Evolutionary conservation across 2,329 filamentous ascomycete genomes (phyloP), one percentile per base, ranked within the genome.

Genomic region (Stachybotrys echinatus): DNA sequence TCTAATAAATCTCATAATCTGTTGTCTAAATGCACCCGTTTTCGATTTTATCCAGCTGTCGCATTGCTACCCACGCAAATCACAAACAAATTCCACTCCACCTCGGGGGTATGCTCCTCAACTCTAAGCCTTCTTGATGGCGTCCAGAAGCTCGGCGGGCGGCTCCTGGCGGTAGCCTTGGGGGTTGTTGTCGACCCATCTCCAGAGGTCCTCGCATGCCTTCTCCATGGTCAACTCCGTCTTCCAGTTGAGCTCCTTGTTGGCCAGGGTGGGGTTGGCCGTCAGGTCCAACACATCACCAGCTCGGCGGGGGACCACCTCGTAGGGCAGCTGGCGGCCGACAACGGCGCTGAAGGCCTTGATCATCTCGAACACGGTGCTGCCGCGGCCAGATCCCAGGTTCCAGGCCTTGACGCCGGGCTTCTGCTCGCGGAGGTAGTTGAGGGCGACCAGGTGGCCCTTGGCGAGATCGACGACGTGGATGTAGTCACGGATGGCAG

Each of bases 381-480:
- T 95, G 59, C 94, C 94, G 60, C 87, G 89, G 54, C 94, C 94
- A 1, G 92, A 96, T 51, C 95, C 95, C 58, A 99, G 70, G 73
- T 99, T 99, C 92, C 92, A 99, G 50, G 91, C 92, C 67, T 89
- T 88, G 58, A 96, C 88, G 50, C 94, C 94, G 18, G 94, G 92
- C 62, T 90, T 81, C 59, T 92, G 75, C 57, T 88, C 80, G 60
- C 88, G 87, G 47, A 96, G 85, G 74, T 95, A 89, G 74, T 94
- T 91, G 59, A 99, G 85, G 20, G 95, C 94, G 52, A 89, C 82
- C 51, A 96, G 76, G 69, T 96, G 92, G 54, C 92, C 92, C 55
- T 81, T 81, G 43, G 92, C 89, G 21, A 96, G 84, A 65, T 96
- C 92, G 55, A 95, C 80, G 51, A 96, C 89, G 76, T 96, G 92